Evolutionary conservation across 441 rosid species (phyloP).

Genomic region (Geranium incanum): DNA sequence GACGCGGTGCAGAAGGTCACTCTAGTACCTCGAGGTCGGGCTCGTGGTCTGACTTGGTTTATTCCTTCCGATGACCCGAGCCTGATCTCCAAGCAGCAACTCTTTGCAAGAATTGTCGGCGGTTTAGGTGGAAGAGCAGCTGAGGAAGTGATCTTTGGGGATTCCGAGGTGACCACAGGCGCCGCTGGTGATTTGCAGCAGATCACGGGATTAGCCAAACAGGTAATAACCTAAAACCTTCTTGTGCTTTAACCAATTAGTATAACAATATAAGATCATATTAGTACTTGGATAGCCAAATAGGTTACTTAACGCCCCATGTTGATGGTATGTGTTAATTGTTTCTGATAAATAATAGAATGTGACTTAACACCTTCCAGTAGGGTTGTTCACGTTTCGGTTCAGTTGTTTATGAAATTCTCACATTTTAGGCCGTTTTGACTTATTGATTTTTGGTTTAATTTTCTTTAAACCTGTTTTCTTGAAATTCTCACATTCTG

Average conservation of each 20-base stretch:
- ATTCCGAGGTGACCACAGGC: slow-evolving; percentile 89
- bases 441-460: too few species aligned
- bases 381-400: too few species aligned
- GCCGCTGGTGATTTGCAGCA: slow-evolving; percentile 97
- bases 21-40: slow-evolving; percentile 84
- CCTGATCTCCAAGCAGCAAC: slow-evolving; percentile 85
- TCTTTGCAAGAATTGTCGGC: slow-evolving; percentile 90
- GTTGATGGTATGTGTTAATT: too few species aligned
- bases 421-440: too few species aligned
- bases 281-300: too few species aligned
- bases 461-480: too few species aligned
- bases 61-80: slow-evolving; percentile 95
- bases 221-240: slow-evolving; percentile 35
- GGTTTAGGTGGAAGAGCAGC: slow-evolving; percentile 96
- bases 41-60: slow-evolving; percentile 94
- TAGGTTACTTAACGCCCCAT: too few species aligned
- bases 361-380: too few species aligned
- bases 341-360: too few species aligned
- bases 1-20: slow-evolving; percentile 91
- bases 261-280: neutral
- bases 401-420: too few species aligned
- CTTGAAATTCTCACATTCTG: too few species aligned
- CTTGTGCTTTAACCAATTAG: neutral
- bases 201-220: slow-evolving; percentile 83
- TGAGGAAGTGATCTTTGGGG: slow-evolving; percentile 89